These are phyloP conservation scores for Claviceps sp. DNA, from an alignment of 2,329 filamentous ascomycete species.

Conservation along the genomic window DNA sequence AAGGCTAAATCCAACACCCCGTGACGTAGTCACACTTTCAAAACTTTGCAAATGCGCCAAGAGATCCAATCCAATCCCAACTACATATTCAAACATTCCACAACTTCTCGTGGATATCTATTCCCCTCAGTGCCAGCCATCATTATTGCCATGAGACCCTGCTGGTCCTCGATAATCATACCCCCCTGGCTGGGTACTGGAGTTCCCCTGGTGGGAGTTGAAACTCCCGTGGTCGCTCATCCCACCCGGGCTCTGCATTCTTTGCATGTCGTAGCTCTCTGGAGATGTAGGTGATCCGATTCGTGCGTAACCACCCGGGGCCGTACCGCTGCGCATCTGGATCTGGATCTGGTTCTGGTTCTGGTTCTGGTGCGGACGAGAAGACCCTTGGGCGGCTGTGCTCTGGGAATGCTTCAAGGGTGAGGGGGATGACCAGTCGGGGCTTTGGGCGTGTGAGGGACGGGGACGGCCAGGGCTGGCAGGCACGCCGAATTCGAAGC, in stretches of 20 bases:
- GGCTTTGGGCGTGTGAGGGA: constrained; percentile 2
- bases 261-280: constrained; percentile 5
- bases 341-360: constrained; percentile 3
- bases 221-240: constrained; percentile 7
- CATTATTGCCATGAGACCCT: neutral
- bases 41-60: neutral
- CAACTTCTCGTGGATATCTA: neutral
- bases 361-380: constrained; percentile 2
- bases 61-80: neutral
- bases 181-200: constrained; percentile 2
- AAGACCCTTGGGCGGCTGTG: neutral
- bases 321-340: constrained; percentile 5
- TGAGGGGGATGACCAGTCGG: neutral
- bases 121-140: neutral
- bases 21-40: too few relatives aligned
- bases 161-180: constrained; percentile 4
- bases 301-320: constrained; percentile 2
- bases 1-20: too few relatives aligned
- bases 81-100: neutral
- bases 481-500: constrained; percentile 10
- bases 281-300: constrained; percentile 8
- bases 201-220: neutral
- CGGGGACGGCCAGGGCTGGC: neutral
- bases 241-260: constrained; percentile 7
- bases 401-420: constrained; percentile 1